A percentile compares a stretch with the other conserved stretches of the same genome.
phyloP scores from a whole-genome alignment of 176 grass and related monocot genomes.

The Calamus simplicifolius region DNA sequence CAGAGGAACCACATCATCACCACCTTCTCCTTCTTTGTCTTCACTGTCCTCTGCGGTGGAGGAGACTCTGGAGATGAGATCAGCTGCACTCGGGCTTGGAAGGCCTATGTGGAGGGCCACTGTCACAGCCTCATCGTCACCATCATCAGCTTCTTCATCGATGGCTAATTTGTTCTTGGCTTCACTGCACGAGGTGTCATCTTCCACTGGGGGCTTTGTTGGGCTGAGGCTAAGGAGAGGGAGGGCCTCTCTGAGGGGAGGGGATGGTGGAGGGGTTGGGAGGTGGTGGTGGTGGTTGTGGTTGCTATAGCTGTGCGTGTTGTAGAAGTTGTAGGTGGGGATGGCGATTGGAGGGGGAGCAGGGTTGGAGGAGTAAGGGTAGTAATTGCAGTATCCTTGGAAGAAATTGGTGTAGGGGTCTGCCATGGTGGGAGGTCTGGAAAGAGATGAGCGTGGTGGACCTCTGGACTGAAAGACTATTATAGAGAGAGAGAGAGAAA shows the following conservation, averaged over 20 bases:
- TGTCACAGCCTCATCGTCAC: constrained; percentile 54
- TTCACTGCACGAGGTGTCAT: constrained; percentile 6
- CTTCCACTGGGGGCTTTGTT: constrained; percentile 5
- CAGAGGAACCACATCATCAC: constrained; percentile 47
- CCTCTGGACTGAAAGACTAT: too few species aligned
- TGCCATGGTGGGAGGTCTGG: constrained; percentile 44
- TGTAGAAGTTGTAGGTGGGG: constrained; percentile 23
- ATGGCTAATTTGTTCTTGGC: constrained; percentile 43
- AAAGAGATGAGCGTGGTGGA: too few species aligned
- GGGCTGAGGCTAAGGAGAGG: constrained; percentile 77
- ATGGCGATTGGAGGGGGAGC: constrained; percentile 19
- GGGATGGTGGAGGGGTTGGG: constrained; percentile 37
- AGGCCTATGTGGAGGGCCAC: constrained; percentile 82
- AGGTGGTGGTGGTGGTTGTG: neutral
- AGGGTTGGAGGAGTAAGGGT: constrained; percentile 32
- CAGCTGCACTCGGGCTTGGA: constrained; percentile 36
- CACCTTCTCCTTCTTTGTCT: constrained; percentile 35
- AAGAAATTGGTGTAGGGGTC: constrained; percentile 79
- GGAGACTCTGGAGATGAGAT: constrained; percentile 52
- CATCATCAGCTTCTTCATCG: constrained; percentile 38
- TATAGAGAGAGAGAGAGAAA: too few species aligned
- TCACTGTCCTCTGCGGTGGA: constrained; percentile 21
- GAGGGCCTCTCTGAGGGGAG: constrained; percentile 76
- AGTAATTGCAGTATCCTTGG: constrained; percentile 53
- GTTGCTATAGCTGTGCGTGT: constrained; percentile 28